Conservation (phyloP, 2,329 filamentous ascomycete species). For the Cladosporium sp. region DNA sequence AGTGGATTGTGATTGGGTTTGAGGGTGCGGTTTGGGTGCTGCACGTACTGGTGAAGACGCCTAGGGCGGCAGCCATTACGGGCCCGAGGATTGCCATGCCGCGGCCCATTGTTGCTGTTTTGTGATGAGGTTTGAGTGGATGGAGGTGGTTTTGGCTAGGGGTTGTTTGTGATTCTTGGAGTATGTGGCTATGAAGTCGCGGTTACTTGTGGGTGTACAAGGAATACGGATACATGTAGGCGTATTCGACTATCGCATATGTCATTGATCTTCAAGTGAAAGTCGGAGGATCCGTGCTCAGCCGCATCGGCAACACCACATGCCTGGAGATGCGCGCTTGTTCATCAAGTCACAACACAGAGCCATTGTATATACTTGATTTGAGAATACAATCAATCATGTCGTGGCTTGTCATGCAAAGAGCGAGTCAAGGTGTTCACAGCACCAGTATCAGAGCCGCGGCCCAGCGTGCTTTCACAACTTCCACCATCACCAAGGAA, state of each 20-base stretch:
- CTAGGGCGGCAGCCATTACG: conserved; percentile 2
- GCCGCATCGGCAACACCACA: too few relatives aligned
- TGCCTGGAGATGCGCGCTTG: too few relatives aligned
- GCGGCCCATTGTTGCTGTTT: conserved; percentile 2
- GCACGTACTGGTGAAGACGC: conserved; percentile 2
- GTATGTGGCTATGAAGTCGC: too few relatives aligned
- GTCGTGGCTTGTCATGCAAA: background rate
- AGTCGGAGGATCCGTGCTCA: conserved; percentile 9
- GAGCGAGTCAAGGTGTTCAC: background rate
- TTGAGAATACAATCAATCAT: background rate
- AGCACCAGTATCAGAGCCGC: background rate
- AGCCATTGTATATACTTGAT: too few relatives aligned
- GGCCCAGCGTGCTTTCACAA: background rate
- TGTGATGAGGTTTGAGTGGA: background rate
- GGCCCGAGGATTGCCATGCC: conserved; percentile 11
- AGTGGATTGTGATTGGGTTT: too few relatives aligned
- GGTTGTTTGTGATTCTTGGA: too few relatives aligned
- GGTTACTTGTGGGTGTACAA: too few relatives aligned
- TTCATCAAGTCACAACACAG: too few relatives aligned
- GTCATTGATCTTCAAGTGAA: conserved; percentile 5
- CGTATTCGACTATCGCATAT: background rate
- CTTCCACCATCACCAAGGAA: background rate
- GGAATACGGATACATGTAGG: too few relatives aligned
- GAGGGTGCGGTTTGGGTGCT: too few relatives aligned
- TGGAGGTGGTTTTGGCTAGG: too few relatives aligned